Percentiles rank a stretch among this genome's conserved stretches.
Conservation (phyloP, 495 filamentous ascomycete genomes). For the Aeminium ludgeri region DNA sequence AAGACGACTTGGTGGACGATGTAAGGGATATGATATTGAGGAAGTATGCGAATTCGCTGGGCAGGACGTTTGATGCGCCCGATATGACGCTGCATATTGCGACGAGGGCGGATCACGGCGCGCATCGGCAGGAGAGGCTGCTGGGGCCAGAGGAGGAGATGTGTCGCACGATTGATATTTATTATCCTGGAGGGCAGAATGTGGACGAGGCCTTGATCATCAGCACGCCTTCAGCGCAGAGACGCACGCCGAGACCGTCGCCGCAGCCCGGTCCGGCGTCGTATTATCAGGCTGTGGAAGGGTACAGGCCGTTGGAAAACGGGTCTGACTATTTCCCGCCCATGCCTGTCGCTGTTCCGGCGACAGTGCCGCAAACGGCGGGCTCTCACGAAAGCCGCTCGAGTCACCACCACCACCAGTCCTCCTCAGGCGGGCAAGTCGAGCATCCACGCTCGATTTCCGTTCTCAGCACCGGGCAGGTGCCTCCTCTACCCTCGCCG, state of each 20-base stretch:
- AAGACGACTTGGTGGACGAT: conserved; percentile 89
- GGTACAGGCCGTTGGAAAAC: conserved; percentile 49
- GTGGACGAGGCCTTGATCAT: conserved; percentile 87
- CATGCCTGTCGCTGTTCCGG: conserved; percentile 39
- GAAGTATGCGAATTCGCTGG: conserved; percentile 88
- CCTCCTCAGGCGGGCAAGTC: conserved; percentile 9
- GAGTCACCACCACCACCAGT: conserved; percentile 23
- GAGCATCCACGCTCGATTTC: conserved; percentile 46
- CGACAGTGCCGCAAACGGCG: conserved; percentile 18
- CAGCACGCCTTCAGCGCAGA: conserved; percentile 48
- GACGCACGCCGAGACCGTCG: conserved; percentile 72
- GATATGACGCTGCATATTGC: conserved; percentile 58
- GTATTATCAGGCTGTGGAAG: conserved; percentile 44
- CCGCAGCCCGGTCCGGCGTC: conserved; percentile 37
- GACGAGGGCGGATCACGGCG: conserved; percentile 33
- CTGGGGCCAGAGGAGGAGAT: conserved; percentile 83
- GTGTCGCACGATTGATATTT: conserved; percentile 56
- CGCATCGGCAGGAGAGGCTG: conserved; percentile 37
- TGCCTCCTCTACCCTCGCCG: conserved; percentile 73
- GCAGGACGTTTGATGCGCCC: conserved; percentile 72
- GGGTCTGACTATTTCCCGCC: conserved; percentile 79
- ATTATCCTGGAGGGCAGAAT: conserved; percentile 75
- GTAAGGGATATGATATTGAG: conserved; percentile 78
- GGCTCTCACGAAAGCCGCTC: conserved; percentile 20
- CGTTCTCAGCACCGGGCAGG: conserved; percentile 59